Percentiles rank a stretch among this genome's conserved stretches.
Evolutionary conservation across 2,329 filamentous ascomycete genomes (phyloP).

Genomic region (Neophaeococcomyces mojaviensis): DNA sequence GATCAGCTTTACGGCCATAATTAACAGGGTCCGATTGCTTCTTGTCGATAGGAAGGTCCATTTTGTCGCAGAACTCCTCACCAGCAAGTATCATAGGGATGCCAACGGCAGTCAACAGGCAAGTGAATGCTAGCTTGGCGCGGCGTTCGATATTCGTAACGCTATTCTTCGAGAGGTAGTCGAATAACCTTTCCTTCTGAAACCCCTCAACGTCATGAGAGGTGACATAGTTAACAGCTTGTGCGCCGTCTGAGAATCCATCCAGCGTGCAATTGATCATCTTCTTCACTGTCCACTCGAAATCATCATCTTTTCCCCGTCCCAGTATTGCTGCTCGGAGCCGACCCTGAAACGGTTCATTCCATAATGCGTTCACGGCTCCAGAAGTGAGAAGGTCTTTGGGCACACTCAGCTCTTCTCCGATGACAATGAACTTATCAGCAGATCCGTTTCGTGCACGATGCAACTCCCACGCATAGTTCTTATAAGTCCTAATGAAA

Average conservation of each 20-base stretch:
- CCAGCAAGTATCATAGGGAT: slow-evolving; percentile 4
- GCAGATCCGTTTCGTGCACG: too few species aligned
- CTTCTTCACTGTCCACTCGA: not conserved
- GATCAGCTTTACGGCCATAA: not conserved
- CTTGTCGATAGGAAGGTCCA: not conserved
- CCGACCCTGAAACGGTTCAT: too few species aligned
- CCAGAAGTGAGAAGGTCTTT: too few species aligned
- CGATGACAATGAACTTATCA: too few species aligned
- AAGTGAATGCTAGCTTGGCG: slow-evolving; percentile 1
- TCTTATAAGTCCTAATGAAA: too few species aligned
- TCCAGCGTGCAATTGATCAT: not conserved
- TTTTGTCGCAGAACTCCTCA: slow-evolving; percentile 1
- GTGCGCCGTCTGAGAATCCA: not conserved
- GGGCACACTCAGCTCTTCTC: too few species aligned
- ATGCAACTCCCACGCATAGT: too few species aligned
- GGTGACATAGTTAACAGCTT: not conserved
- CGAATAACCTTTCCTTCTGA: not conserved
- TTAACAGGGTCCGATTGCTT: slow-evolving; percentile 3
- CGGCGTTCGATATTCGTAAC: not conserved
- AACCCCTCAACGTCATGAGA: not conserved
- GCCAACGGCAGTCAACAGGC: slow-evolving; percentile 1
- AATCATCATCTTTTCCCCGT: not conserved
- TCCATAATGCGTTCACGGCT: too few species aligned
- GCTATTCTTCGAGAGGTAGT: not conserved
- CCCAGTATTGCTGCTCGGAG: too few species aligned